Percentiles rank a stretch among this genome's conserved stretches.
phyloP scores from a whole-genome alignment of 805 yeast species.

The Starmerella gropengiesseri region DNA sequence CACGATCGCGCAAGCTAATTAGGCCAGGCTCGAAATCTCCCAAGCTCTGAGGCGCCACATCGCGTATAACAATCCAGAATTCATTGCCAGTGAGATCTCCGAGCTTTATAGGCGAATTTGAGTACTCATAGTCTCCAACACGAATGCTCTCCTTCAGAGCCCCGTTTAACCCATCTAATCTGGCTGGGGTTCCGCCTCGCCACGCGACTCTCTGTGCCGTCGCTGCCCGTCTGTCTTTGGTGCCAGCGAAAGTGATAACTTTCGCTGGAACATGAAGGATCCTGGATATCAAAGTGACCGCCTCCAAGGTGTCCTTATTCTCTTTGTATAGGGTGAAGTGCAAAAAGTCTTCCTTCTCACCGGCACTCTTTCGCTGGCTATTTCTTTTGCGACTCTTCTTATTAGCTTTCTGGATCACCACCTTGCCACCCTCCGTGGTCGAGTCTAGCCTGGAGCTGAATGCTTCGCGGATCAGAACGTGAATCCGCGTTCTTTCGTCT shows the following conservation, averaged over 20 bases:
- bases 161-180: slow-evolving; percentile 66
- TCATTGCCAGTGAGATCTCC: slow-evolving; percentile 88
- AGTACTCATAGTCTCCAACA: slow-evolving; percentile 68
- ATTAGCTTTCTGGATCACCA: slow-evolving; percentile 9
- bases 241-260: slow-evolving; percentile 74
- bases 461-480: slow-evolving; percentile 60
- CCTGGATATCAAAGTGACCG: slow-evolving; percentile 61
- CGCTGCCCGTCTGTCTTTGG: slow-evolving; percentile 92
- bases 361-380: slow-evolving; percentile 1
- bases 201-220: slow-evolving; percentile 75
- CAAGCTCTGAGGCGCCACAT: slow-evolving; percentile 38
- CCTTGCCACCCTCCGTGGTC: slow-evolving; percentile 42
- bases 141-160: slow-evolving; percentile 58
- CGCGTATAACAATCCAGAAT: slow-evolving; percentile 73
- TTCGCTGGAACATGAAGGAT: slow-evolving; percentile 66
- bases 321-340: slow-evolving; percentile 82
- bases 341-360: slow-evolving; percentile 42
- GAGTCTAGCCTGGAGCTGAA: slow-evolving; percentile 71
- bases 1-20: slow-evolving; percentile 47
- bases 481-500: slow-evolving; percentile 63
- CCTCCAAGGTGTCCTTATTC: slow-evolving; percentile 96
- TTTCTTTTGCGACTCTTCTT: slow-evolving; percentile 4
- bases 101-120: slow-evolving; percentile 48
- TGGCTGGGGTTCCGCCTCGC: slow-evolving; percentile 47
- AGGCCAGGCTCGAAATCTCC: slow-evolving; percentile 39